These are phyloP conservation scores for Aureococcus anophagefferens DNA, from an alignment of 108 stramenopile genomes.

Conservation along the genomic window DNA sequence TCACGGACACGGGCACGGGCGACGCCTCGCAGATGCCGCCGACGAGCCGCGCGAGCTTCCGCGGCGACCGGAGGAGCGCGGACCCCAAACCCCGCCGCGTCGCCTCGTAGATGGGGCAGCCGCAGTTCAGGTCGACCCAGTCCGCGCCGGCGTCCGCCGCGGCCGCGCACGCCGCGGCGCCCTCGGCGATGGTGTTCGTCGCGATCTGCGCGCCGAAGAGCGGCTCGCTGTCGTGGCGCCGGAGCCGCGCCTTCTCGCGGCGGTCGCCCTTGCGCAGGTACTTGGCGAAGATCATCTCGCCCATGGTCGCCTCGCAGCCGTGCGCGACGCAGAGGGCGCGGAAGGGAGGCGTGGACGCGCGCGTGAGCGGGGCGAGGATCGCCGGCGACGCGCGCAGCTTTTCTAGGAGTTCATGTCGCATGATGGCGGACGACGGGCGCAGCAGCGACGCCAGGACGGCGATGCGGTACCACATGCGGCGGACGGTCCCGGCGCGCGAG, in stretches of 20 bases:
- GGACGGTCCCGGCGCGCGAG: no score
- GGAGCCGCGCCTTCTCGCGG: conserved; percentile 30
- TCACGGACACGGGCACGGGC: conserved; percentile 32
- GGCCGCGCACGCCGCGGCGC: conserved; percentile 10
- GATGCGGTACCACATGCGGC: no score
- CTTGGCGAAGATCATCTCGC: conserved; percentile 40
- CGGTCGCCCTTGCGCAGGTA: conserved; percentile 25
- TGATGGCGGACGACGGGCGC: no score
- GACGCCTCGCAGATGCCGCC: conserved; percentile 23
- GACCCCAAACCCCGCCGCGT: conserved; percentile 40
- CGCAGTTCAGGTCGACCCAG: conserved; percentile 43
- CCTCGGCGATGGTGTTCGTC: not conserved
- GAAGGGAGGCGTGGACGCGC: conserved; percentile 2
- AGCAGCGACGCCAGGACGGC: no score
- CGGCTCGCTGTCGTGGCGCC: conserved; percentile 20
- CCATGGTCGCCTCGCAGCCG: conserved; percentile 29
- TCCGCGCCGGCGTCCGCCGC: conserved; percentile 22
- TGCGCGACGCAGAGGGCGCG: conserved; percentile 32
- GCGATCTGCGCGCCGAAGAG: conserved; percentile 36
- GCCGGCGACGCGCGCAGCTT: no score
- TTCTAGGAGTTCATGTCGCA: no score
- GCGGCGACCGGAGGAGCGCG: conserved; percentile 28
- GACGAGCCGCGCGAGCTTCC: conserved; percentile 32
- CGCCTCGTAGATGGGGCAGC: conserved; percentile 43
- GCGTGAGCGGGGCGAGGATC: conserved; percentile 9